phyloP scores from a whole-genome alignment of 2,329 filamentous ascomycete genomes.

The Colletotrichum caudatum region DNA sequence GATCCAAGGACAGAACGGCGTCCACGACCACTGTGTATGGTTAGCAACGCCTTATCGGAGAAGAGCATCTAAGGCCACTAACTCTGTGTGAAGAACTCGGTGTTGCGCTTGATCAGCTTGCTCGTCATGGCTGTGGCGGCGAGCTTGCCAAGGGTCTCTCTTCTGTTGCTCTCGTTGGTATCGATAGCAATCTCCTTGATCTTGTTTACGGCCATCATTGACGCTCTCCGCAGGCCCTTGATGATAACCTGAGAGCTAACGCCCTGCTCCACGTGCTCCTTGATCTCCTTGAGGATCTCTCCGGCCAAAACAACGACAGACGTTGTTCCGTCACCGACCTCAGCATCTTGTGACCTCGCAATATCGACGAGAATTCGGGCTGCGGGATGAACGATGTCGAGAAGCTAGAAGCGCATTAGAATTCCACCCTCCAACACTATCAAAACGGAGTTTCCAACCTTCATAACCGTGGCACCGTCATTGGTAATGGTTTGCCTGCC shows the following conservation, averaged over 20 bases:
- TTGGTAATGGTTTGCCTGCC: constrained; percentile 98
- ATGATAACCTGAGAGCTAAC: constrained; percentile 98
- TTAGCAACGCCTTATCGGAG: neutral
- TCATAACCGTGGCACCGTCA: constrained; percentile 99
- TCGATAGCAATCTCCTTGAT: constrained; percentile 96
- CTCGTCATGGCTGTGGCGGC: constrained; percentile 98
- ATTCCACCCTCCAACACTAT: neutral
- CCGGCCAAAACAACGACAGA: constrained; percentile 98
- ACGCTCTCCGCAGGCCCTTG: constrained; percentile 91
- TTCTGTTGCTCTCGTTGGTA: constrained; percentile 83
- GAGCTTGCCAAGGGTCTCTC: constrained; percentile 89
- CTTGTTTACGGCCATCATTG: constrained; percentile 95
- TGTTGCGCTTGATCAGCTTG: constrained; percentile 98
- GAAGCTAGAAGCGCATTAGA: constrained; percentile 69
- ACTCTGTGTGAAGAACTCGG: constrained; percentile 98
- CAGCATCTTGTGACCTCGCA: constrained; percentile 97
- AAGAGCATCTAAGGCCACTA: constrained; percentile 49
- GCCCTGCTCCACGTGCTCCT: constrained; percentile 95
- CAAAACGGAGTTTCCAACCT: constrained; percentile 67
- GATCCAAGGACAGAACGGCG: constrained; percentile 93
- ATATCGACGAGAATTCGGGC: constrained; percentile 98
- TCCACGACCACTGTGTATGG: constrained; percentile 87
- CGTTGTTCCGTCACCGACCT: constrained; percentile 97
- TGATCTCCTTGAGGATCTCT: constrained; percentile 96
- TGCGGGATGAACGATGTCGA: constrained; percentile 98